Conservation (phyloP, 1,139 yeast species). For the Zygoascus meyerae region DNA sequence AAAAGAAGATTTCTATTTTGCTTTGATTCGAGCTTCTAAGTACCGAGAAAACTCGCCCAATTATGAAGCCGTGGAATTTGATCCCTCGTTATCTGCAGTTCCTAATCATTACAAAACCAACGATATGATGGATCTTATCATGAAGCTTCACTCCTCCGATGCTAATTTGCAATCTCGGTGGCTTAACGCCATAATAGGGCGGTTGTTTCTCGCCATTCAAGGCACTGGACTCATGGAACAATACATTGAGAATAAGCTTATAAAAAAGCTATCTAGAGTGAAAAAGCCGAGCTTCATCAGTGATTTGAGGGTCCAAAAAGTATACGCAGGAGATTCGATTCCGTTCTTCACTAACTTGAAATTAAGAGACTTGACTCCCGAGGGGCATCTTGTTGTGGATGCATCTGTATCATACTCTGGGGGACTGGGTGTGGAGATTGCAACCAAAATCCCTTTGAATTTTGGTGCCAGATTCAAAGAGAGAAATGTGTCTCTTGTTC, state of each 20-base stretch:
- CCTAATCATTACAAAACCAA: conserved; percentile 67
- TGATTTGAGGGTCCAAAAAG: conserved; percentile 64
- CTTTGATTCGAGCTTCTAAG: conserved; percentile 70
- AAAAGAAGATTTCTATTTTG: conserved; percentile 91
- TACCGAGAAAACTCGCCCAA: conserved; percentile 31
- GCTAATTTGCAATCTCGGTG: conserved; percentile 81
- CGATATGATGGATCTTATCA: conserved; percentile 68
- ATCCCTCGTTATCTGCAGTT: conserved; percentile 56
- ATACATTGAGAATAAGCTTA: conserved; percentile 52
- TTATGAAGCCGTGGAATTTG: conserved; percentile 21
- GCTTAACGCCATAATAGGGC: conserved; percentile 82
- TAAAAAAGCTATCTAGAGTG: conserved; percentile 68
- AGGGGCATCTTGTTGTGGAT: conserved; percentile 66
- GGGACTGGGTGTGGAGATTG: conserved; percentile 62
- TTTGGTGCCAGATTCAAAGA: conserved; percentile 71
- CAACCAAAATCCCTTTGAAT: conserved; percentile 71
- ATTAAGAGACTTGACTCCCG: conserved; percentile 66
- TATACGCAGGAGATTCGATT: conserved; percentile 73
- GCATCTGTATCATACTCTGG: conserved; percentile 67
- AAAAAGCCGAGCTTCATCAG: conserved; percentile 84
- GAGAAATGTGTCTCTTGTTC: conserved; percentile 68
- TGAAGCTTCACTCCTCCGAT: conserved; percentile 71
- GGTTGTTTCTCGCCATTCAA: conserved; percentile 71
- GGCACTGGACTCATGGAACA: conserved; percentile 60
- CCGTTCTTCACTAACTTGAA: conserved; percentile 76